A percentile compares a stretch with the other conserved stretches of the same genome.
Conservation (phyloP, 305 asterid species). For the Fraxinus albicans region DNA sequence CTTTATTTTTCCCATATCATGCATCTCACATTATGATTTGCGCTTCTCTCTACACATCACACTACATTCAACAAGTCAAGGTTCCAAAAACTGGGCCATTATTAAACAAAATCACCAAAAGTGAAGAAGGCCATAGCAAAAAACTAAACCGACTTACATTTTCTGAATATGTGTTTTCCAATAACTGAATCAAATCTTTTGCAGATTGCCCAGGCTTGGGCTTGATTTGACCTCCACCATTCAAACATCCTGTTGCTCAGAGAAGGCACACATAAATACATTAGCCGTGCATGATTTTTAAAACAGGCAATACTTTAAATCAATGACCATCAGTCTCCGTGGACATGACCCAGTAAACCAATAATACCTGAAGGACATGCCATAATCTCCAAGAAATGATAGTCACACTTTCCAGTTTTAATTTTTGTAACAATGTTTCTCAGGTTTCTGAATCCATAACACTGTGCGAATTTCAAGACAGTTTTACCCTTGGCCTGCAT, state of each 20-base stretch:
- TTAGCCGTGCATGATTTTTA: slow-evolving; percentile 2
- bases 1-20: no score
- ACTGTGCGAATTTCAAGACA: slow-evolving; percentile 77
- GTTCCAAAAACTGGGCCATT: background rate
- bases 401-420: slow-evolving; percentile 82
- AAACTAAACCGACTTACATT: slow-evolving; percentile 52
- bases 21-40: background rate
- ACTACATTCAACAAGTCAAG: background rate
- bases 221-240: slow-evolving; percentile 97
- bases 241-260: slow-evolving; percentile 70
- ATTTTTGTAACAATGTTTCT: slow-evolving; percentile 85
- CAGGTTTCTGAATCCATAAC: slow-evolving; percentile 94
- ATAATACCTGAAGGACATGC: slow-evolving; percentile 93
- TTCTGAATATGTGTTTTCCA: slow-evolving; percentile 70
- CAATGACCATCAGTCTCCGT: background rate
- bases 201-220: slow-evolving; percentile 77
- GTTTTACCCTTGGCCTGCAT: slow-evolving; percentile 75
- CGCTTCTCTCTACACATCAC: background rate
- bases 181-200: slow-evolving; percentile 64
- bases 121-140: background rate
- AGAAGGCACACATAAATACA: slow-evolving; percentile 16
- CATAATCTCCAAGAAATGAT: slow-evolving; percentile 93
- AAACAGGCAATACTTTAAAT: background rate
- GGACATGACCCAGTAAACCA: background rate
- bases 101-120: background rate